Evolutionary conservation across 2,329 filamentous ascomycete genomes (phyloP).

Genomic region (Aureobasidium sp.): DNA sequence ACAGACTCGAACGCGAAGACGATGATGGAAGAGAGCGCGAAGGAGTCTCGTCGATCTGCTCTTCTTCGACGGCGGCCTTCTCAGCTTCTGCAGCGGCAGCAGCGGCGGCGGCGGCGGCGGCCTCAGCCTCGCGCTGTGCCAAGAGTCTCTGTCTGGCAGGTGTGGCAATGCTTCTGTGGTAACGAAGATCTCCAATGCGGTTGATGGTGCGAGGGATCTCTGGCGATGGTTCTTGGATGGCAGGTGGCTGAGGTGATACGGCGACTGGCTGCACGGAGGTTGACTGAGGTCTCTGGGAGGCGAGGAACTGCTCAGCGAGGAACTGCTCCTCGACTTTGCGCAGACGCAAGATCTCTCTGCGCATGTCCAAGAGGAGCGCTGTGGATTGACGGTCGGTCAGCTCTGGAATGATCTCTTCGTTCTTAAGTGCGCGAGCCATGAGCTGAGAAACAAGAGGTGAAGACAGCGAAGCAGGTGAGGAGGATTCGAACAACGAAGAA

Average conservation of each 20-base stretch:
- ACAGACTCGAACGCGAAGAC: background rate
- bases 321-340: background rate
- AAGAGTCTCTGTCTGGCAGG: background rate
- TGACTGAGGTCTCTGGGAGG: background rate
- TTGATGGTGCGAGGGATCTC: slow-evolving; percentile 1
- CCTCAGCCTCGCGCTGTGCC: background rate
- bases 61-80: background rate
- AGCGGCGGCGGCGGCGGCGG: background rate
- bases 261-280: no score
- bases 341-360: slow-evolving; percentile 5
- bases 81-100: background rate
- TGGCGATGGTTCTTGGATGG: background rate
- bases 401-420: background rate
- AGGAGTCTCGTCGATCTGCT: background rate
- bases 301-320: background rate
- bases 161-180: background rate
- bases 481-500: background rate
- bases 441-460: background rate
- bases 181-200: background rate
- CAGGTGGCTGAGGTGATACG: background rate
- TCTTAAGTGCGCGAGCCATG: background rate
- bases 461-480: background rate
- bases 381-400: background rate
- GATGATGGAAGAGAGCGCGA: background rate
- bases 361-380: slow-evolving; percentile 8